Percentiles rank a stretch among this genome's conserved stretches.
Conservation (phyloP, 441 rosid species). For the California macrophylla region DNA sequence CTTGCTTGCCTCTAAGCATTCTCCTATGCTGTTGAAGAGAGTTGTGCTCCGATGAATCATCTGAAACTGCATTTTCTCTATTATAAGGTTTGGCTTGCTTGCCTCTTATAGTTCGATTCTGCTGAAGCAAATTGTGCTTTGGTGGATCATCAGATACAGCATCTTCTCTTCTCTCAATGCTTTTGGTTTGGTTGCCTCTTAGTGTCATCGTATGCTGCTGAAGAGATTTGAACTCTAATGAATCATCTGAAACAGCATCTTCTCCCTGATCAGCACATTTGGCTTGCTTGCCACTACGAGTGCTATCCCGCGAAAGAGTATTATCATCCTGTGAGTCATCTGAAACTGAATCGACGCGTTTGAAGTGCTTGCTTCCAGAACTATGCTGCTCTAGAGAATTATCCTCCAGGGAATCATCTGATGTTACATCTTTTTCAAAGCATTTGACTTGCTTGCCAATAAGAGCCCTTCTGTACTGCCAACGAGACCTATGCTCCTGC, state of each 20-base stretch:
- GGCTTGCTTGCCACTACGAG: slow-evolving; percentile 23
- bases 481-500: slow-evolving; percentile 21
- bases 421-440: slow-evolving; percentile 30
- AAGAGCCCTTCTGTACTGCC: slow-evolving; percentile 20
- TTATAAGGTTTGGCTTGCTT: slow-evolving; percentile 24
- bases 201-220: slow-evolving; percentile 28
- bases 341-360: slow-evolving; percentile 29
- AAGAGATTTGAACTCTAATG: slow-evolving; percentile 32
- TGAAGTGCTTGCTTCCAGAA: slow-evolving; percentile 20
- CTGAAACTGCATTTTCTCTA: slow-evolving; percentile 39
- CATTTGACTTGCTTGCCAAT: slow-evolving; percentile 21
- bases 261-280: slow-evolving; percentile 28
- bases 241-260: slow-evolving; percentile 35
- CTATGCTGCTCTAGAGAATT: not conserved
- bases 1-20: slow-evolving; percentile 18
- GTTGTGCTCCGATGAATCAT: slow-evolving; percentile 34
- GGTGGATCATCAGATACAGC: slow-evolving; percentile 29
- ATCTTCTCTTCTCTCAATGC: slow-evolving; percentile 22
- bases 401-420: slow-evolving; percentile 32
- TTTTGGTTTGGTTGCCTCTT: slow-evolving; percentile 27
- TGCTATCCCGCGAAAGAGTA: slow-evolving; percentile 20
- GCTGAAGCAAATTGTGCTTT: slow-evolving; percentile 22
- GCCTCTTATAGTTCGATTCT: slow-evolving; percentile 21
- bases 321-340: slow-evolving; percentile 27
- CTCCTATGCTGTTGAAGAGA: slow-evolving; percentile 21